Conservation (phyloP, 2,329 filamentous ascomycete genomes). For the Fusarium floridanum region DNA sequence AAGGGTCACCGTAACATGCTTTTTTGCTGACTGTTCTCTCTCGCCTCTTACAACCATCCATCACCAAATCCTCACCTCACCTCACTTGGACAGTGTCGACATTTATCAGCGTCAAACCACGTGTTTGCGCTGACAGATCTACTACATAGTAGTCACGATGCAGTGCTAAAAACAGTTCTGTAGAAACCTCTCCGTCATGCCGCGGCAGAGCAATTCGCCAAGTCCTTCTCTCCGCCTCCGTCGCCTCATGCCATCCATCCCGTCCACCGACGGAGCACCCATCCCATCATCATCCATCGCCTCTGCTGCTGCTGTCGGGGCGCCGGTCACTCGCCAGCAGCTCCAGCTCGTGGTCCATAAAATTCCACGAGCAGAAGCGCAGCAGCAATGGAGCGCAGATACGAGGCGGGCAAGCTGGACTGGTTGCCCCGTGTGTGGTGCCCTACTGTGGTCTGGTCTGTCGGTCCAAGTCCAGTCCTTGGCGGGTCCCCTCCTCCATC, state of each 20-base stretch:
- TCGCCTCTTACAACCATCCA: neutral
- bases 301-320: neutral
- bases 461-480: neutral
- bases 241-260: constrained; percentile 7
- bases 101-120: constrained; percentile 8
- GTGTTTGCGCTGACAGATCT: constrained; percentile 5
- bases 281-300: neutral
- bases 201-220: neutral
- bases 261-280: constrained; percentile 1
- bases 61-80: neutral
- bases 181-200: neutral
- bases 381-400: constrained; percentile 22
- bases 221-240: neutral
- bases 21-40: neutral
- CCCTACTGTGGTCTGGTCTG: neutral
- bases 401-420: constrained; percentile 20
- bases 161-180: constrained; percentile 5
- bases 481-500: neutral
- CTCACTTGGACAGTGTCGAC: neutral
- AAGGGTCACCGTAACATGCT: neutral
- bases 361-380: constrained; percentile 7
- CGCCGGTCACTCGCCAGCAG: neutral
- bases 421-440: neutral
- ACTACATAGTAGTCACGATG: neutral
- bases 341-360: constrained; percentile 1